Base-by-base conservation (phyloP, 2,329 filamentous ascomycete species). In the Penicillium paneum region DNA sequence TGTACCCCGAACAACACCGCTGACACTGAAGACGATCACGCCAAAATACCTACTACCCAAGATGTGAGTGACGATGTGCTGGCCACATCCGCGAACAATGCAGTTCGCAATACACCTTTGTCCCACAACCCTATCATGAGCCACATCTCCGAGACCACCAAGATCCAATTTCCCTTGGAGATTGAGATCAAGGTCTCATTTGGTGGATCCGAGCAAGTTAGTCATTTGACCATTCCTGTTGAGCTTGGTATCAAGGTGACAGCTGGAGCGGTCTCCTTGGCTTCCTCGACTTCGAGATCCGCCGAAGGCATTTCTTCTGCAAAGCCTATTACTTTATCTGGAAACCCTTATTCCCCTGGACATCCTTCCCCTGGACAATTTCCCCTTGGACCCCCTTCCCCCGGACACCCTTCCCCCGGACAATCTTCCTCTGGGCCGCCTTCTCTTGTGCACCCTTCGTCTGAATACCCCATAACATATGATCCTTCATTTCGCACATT, bases 1-100 rank as follows among this genome's bases (percentile, higher is more conserved):
- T 64, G 70, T 34, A 72, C 68, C 38, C 67, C 68, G n/a, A 71
- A 49, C 12, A 36, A 49, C 12, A 35, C 34, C 7, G 21, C 45
- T 47, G 17, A 21, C n/a, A n/a, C 45, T 31, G 35, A 52, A 52
- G 55, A 36, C 57, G 55, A 46, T 41, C 41, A 48, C 44, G 34
- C 54, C 26, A 39, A 41, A 36, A 19, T 29, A 12, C 15, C 12
- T 12, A 13, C n/a, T 29, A 19, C 29, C 15, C 17, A 34, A 32
- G 28, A 42, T 41, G 50, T 52, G 43, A 52, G 50, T 52, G 36
- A 29, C 12, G 1, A 32, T 13, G 28, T 41, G 34, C 34, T n/a
- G 6, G 31, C 32, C 35, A 26, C 17, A 34, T 19, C 36, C 12
- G 15, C 28, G 29, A 32, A 32, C 29, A 24, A 6, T n/a, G n/a